Evolutionary conservation across 2,329 filamentous ascomycete genomes (phyloP), one percentile per base, ranked within the genome.

Genomic region (Aspergillus pseudotamarii): DNA sequence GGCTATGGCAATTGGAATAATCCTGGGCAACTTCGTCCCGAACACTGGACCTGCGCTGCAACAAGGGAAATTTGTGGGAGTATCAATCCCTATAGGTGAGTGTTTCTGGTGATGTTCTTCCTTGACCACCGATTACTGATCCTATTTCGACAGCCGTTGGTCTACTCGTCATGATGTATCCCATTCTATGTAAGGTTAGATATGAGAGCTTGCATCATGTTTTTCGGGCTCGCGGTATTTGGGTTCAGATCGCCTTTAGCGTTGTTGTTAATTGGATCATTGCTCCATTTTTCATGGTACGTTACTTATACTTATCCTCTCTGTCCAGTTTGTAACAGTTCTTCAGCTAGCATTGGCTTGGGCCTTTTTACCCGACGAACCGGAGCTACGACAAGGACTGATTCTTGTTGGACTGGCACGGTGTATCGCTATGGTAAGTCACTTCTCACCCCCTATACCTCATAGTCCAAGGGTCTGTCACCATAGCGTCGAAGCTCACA

Each of bases 121-220:
- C 32, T 16, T 5, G 12, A 12, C 23, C 6, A 1, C 11, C n/a
- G 26, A 57, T 26, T 11, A 19, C 38, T 38, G 36, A 50, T 46
- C 30, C 63, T 32, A 56, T 50, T 32, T 58, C n/a, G 26, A 6
- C 50, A 92, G 92, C 93, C 1, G 81, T 96, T 54, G 93, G 93
- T 0, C 80, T 96, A 0, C 83, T 97, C 0, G 89, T 96, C 41
- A 97, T 97, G 93, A 96, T 96, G 92, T 96, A 95, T 71, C 93
- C 93, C 0, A 96, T 96, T 62, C 81, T 96, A 0, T 96, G 92
- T 84, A 96, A 95, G 77, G 90, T 96, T 10, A 87, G 87, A 45
- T 96, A 88, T 76, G 92, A 96, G 75, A 85, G 86, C 0, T 78
- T 96, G 12, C 91, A 93, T 75, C 79, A 85, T 8, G 80, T 93